Evolutionary conservation across 176 grass and related monocot species (phyloP).

Genomic region (Saccharum spontaneum): DNA sequence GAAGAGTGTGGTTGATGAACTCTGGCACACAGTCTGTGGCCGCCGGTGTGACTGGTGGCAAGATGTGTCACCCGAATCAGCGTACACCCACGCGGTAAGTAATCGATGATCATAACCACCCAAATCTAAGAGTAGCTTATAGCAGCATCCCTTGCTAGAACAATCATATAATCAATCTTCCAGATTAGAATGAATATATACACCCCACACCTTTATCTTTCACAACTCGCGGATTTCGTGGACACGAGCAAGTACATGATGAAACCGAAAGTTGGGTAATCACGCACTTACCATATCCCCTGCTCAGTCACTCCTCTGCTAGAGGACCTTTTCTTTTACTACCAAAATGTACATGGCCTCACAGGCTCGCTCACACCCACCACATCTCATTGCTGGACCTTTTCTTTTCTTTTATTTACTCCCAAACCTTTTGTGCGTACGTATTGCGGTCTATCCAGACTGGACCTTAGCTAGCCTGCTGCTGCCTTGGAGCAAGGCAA

Average conservation of each 20-base stretch:
- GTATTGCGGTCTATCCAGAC: constrained; percentile 33
- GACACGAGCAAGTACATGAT: neutral
- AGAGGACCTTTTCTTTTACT: neutral
- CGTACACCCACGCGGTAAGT: too few relatives aligned
- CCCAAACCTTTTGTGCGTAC: neutral
- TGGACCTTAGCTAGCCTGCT: neutral
- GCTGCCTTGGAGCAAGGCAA: neutral
- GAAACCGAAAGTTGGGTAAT: constrained; percentile 18
- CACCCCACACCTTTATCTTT: neutral
- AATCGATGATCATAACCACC: too few relatives aligned
- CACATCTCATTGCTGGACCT: neutral
- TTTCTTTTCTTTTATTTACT: neutral
- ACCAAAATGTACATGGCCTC: neutral
- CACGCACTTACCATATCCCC: neutral
- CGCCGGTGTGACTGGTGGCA: too few relatives aligned
- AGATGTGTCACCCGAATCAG: too few relatives aligned
- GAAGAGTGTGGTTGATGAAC: too few relatives aligned
- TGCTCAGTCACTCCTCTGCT: neutral
- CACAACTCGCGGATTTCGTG: neutral
- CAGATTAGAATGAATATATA: too few relatives aligned
- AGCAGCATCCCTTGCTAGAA: too few relatives aligned
- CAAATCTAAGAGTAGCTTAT: too few relatives aligned
- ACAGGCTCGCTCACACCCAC: neutral
- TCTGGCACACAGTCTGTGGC: too few relatives aligned
- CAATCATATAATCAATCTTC: too few relatives aligned